A percentile compares a stretch with the other conserved stretches of the same genome.
Evolutionary conservation across 2,329 filamentous ascomycete genomes (phyloP).

Genomic region (Exophiala sp.): DNA sequence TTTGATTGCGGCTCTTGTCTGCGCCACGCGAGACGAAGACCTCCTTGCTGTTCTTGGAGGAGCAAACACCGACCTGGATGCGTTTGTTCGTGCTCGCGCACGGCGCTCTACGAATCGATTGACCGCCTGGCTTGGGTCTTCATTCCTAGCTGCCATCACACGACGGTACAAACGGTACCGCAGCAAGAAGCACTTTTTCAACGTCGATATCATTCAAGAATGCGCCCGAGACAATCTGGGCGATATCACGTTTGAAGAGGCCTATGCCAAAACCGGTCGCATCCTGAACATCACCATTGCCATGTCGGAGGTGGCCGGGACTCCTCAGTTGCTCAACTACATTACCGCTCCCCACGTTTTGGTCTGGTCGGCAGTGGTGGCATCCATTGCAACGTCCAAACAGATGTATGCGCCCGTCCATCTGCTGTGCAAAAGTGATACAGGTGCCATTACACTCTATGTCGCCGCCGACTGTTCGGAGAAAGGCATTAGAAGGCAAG

Average conservation of each 20-base stretch:
- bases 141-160: slow-evolving; percentile 65
- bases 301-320: slow-evolving; percentile 70
- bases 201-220: slow-evolving; percentile 71
- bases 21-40: slow-evolving; percentile 70
- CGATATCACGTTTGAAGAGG: slow-evolving; percentile 90
- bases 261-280: slow-evolving; percentile 86
- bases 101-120: slow-evolving; percentile 39
- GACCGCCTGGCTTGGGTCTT: slow-evolving; percentile 44
- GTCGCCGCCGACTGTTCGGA: slow-evolving; percentile 23
- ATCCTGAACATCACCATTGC: slow-evolving; percentile 95
- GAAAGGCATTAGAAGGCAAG: slow-evolving; percentile 56
- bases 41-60: slow-evolving; percentile 62
- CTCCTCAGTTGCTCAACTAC: slow-evolving; percentile 85
- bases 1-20: slow-evolving; percentile 75
- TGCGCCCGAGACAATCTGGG: slow-evolving; percentile 77
- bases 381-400: slow-evolving; percentile 79
- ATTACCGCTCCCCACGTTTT: slow-evolving; percentile 89
- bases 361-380: slow-evolving; percentile 87
- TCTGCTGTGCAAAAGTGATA: slow-evolving; percentile 72
- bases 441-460: slow-evolving; percentile 53
- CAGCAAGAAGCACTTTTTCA: slow-evolving; percentile 61
- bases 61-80: slow-evolving; percentile 68
- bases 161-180: slow-evolving; percentile 71
- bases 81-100: slow-evolving; percentile 57
- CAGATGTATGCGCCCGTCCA: slow-evolving; percentile 69